Evolutionary conservation across 257 asterid species (phyloP).

Genomic region (Datura wrightii): DNA sequence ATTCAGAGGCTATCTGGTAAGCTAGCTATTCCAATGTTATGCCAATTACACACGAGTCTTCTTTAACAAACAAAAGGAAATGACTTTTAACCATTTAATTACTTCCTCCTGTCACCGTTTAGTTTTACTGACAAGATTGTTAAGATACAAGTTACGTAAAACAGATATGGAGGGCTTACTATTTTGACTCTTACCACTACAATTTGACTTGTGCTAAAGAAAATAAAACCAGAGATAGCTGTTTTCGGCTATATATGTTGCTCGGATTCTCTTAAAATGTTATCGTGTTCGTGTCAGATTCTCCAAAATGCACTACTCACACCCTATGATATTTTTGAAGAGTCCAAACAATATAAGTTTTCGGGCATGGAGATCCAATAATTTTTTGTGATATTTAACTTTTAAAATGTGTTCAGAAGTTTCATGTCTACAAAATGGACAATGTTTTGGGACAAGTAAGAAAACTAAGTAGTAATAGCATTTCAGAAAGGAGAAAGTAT

Average conservation of each 20-base stretch:
- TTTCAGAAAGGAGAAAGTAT: background rate
- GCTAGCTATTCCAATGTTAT: background rate
- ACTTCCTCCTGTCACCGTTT: background rate
- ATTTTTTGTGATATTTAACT: background rate
- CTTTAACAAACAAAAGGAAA: background rate
- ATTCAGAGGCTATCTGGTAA: constrained; percentile 79
- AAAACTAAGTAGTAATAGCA: background rate
- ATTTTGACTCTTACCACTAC: background rate
- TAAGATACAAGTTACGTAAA: background rate
- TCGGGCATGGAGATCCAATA: background rate
- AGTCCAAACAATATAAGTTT: background rate
- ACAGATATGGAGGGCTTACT: background rate
- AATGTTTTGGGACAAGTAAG: background rate
- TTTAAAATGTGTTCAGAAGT: background rate
- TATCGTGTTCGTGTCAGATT: background rate
- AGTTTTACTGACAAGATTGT: background rate
- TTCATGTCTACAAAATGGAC: background rate
- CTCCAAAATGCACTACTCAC: background rate
- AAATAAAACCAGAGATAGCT: background rate
- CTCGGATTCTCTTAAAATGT: background rate
- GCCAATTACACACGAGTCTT: background rate
- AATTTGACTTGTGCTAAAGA: background rate
- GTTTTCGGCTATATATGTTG: background rate
- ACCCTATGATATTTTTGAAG: background rate
- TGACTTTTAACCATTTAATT: background rate